Percentiles rank a stretch among this genome's conserved stretches.
These are phyloP conservation scores for Cucumis variabilis DNA, from an alignment of 331 rosid species.

Conservation along the genomic window DNA sequence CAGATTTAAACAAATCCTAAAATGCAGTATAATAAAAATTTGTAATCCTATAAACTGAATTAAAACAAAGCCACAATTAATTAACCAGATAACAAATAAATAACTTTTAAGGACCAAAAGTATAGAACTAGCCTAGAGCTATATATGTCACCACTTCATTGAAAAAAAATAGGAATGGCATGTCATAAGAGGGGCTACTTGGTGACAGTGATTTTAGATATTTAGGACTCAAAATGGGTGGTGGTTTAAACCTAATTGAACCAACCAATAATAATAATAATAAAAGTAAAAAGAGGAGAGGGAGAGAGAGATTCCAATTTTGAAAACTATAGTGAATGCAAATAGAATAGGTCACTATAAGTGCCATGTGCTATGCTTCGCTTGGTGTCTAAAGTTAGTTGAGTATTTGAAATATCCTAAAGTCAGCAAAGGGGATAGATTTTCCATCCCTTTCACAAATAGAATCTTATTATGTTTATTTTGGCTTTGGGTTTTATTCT, in stretches of 20 bases:
- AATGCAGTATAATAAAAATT: not conserved
- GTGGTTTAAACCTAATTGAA: constrained; percentile 10
- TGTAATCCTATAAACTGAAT: not conserved
- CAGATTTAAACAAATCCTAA: not conserved
- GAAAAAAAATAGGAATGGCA: not conserved
- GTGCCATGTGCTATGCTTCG: constrained; percentile 18
- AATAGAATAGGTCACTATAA: constrained; percentile 21
- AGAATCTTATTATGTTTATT: not conserved
- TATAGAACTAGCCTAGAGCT: not conserved
- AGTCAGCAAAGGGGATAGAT: constrained; percentile 8
- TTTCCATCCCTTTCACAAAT: constrained; percentile 29
- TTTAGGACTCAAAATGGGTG: constrained; percentile 21
- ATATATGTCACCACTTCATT: not conserved
- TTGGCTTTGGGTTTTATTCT: not conserved
- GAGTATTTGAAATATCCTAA: constrained; percentile 4
- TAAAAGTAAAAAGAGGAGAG: not conserved
- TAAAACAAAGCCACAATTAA: not conserved
- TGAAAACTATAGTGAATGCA: not conserved
- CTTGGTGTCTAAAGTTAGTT: constrained; percentile 1
- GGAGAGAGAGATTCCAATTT: not conserved
- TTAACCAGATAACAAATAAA: not conserved
- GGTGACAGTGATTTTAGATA: constrained; percentile 21
- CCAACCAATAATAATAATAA: not conserved
- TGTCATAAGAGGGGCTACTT: constrained; percentile 1
- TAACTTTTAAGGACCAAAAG: not conserved